These are phyloP conservation scores for Mycena pura DNA, from an alignment of 768 basidiomycete genomes.

Conservation along the genomic window DNA sequence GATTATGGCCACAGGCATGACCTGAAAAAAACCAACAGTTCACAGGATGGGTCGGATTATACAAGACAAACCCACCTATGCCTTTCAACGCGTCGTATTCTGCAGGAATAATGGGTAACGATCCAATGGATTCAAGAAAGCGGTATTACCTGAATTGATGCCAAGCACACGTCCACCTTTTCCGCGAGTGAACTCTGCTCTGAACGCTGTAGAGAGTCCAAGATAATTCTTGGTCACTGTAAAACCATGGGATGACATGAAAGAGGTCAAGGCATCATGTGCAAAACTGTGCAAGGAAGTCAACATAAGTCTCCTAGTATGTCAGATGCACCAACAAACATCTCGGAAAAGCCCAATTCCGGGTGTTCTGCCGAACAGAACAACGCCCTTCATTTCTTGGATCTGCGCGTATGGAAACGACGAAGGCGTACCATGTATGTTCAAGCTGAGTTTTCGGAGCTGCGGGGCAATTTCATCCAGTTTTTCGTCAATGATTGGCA, in stretches of 20 bases:
- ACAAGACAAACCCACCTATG: conserved; percentile 40
- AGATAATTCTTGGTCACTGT: conserved; percentile 74
- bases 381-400: neutral
- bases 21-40: conserved; percentile 56
- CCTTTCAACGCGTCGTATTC: conserved; percentile 58
- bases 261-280: conserved; percentile 70
- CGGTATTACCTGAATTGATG: conserved; percentile 78
- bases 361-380: conserved; percentile 57
- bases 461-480: conserved; percentile 58
- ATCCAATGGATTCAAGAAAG: neutral
- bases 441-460: conserved; percentile 69
- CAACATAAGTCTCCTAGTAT: conserved; percentile 1
- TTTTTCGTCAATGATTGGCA: conserved; percentile 58
- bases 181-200: conserved; percentile 70
- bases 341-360: conserved; percentile 70
- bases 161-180: conserved; percentile 70
- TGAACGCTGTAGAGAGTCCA: conserved; percentile 78
- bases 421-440: conserved; percentile 67
- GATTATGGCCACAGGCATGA: conserved; percentile 82
- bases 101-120: neutral
- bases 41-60: neutral
- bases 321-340: conserved; percentile 44
- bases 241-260: conserved; percentile 74
- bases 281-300: conserved; percentile 58
- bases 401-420: too few species aligned